A percentile compares a stretch with the other conserved stretches of the same genome.
Evolutionary conservation across 306 rosid genomes (phyloP).

Genomic region (Gastrolobium bilobum): DNA sequence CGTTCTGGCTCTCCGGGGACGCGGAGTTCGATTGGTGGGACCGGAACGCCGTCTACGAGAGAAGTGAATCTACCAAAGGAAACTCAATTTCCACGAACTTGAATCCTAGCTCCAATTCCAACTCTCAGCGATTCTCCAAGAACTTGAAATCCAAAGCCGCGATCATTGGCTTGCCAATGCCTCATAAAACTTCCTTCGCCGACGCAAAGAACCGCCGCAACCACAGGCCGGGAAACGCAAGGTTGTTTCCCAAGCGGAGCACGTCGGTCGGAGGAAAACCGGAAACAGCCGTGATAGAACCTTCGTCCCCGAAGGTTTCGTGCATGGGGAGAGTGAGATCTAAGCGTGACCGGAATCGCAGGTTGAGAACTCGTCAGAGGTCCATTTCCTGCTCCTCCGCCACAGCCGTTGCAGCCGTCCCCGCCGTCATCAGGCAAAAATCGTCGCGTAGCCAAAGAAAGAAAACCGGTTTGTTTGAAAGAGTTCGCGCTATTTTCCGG

Average conservation of each 20-base stretch:
- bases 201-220: constrained; percentile 65
- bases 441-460: constrained; percentile 51
- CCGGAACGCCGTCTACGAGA: constrained; percentile 79
- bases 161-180: constrained; percentile 84
- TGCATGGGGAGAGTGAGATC: constrained; percentile 97
- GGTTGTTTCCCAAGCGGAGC: constrained; percentile 77
- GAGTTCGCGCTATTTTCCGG: constrained; percentile 67
- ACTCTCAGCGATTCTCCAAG: constrained; percentile 79
- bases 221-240: constrained; percentile 56
- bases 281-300: constrained; percentile 65
- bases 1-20: constrained; percentile 90
- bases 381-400: constrained; percentile 41
- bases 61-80: constrained; percentile 81
- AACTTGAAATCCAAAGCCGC: constrained; percentile 75
- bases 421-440: constrained; percentile 51
- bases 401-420: not conserved
- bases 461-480: constrained; percentile 70
- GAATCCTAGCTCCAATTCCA: constrained; percentile 62
- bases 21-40: constrained; percentile 94
- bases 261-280: constrained; percentile 71
- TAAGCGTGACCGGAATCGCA: constrained; percentile 71
- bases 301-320: constrained; percentile 94
- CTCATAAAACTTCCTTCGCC: constrained; percentile 70
- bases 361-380: constrained; percentile 63
- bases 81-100: constrained; percentile 59